Conservation (phyloP, 768 basidiomycete genomes). For the Clitopilus hobsonii region DNA sequence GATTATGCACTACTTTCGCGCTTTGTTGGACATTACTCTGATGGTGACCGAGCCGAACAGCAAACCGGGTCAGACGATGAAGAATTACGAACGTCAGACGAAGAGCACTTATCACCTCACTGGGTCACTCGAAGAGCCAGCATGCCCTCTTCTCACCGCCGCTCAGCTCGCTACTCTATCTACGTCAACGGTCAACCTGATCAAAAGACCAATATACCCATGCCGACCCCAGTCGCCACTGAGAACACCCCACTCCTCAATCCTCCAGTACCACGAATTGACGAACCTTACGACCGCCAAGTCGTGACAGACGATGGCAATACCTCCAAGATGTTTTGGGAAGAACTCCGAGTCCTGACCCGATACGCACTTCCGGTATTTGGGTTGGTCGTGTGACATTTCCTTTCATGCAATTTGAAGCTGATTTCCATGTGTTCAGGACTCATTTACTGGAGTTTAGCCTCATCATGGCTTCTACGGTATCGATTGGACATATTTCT, state of each 20-base stretch:
- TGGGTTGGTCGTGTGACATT: slow-evolving; percentile 40
- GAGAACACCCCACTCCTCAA: slow-evolving; percentile 60
- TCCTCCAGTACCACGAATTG: slow-evolving; percentile 52
- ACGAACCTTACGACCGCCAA: slow-evolving; percentile 34
- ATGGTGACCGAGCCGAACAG: slow-evolving; percentile 10
- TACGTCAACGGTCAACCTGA: not conserved
- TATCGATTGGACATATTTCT: slow-evolving; percentile 88
- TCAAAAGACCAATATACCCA: slow-evolving; percentile 7
- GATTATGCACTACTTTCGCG: slow-evolving; percentile 62
- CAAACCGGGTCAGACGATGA: slow-evolving; percentile 15
- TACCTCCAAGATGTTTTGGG: slow-evolving; percentile 37
- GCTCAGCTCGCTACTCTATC: slow-evolving; percentile 9
- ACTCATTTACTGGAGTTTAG: slow-evolving; percentile 84
- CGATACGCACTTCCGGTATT: slow-evolving; percentile 71
- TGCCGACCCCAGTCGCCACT: slow-evolving; percentile 14
- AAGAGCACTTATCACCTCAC: not conserved
- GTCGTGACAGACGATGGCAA: slow-evolving; percentile 20
- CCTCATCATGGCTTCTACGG: slow-evolving; percentile 75
- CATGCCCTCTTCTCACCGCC: slow-evolving; percentile 9
- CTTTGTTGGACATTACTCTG: slow-evolving; percentile 30
- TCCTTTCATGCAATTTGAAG: not conserved
- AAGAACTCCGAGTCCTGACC: slow-evolving; percentile 55
- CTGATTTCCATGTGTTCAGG: slow-evolving; percentile 26
- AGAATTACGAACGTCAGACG: not conserved
- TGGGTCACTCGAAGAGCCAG: slow-evolving; percentile 3